Conservation (phyloP, 352 stramenopile species). For the Pseudoperonospora humuli region DNA sequence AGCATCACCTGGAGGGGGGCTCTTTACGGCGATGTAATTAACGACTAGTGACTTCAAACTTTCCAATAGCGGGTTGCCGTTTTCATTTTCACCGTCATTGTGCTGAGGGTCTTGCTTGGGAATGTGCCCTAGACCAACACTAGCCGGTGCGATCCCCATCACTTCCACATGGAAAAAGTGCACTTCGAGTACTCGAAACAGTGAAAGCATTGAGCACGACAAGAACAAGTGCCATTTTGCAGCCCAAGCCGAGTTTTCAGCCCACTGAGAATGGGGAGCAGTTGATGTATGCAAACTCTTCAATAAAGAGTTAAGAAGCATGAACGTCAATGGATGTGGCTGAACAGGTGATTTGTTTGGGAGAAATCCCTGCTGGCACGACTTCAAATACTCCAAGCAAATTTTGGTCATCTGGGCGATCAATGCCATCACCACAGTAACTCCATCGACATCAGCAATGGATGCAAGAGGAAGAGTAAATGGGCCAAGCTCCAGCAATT, state of each 20-base stretch:
- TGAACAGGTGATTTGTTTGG: slow-evolving; percentile 58
- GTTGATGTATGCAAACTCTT: slow-evolving; percentile 33
- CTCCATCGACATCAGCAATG: slow-evolving; percentile 35
- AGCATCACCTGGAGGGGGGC: slow-evolving; percentile 3
- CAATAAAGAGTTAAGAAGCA: slow-evolving; percentile 81
- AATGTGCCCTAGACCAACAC: slow-evolving; percentile 76
- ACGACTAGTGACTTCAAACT: slow-evolving; percentile 65
- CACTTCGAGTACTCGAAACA: slow-evolving; percentile 67
- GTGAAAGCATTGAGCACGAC: slow-evolving; percentile 46
- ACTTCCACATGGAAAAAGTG: slow-evolving; percentile 85
- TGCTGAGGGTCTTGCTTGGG: slow-evolving; percentile 9
- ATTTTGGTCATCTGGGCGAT: slow-evolving; percentile 57
- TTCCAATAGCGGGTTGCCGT: slow-evolving; percentile 53
- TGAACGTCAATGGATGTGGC: slow-evolving; percentile 81
- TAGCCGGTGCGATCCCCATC: slow-evolving; percentile 63
- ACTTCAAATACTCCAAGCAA: slow-evolving; percentile 70
- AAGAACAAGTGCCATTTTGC: slow-evolving; percentile 62
- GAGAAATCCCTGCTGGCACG: slow-evolving; percentile 54
- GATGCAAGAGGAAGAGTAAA: slow-evolving; percentile 45
- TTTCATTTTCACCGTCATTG: slow-evolving; percentile 14
- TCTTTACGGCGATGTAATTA: slow-evolving; percentile 35
- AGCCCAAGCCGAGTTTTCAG: slow-evolving; percentile 11
- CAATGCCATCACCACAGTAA: slow-evolving; percentile 43
- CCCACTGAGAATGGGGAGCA: slow-evolving; percentile 9
- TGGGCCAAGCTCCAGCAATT: slow-evolving; percentile 56